phyloP scores from a whole-genome alignment of 2,329 filamentous ascomycete genomes.

The Tolypocladium paradoxum region DNA sequence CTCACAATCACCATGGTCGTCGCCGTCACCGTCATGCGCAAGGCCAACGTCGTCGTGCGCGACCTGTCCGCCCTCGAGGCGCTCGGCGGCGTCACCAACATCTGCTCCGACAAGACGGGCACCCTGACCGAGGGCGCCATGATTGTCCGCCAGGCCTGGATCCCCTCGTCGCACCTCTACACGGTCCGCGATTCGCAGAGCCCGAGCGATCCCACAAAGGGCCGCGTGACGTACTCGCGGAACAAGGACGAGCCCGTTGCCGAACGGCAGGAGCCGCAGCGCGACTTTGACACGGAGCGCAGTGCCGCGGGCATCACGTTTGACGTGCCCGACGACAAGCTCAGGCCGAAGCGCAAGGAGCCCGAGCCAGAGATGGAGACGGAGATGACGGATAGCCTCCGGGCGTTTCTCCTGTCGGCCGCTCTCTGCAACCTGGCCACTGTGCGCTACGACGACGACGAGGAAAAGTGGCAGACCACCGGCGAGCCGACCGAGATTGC shows the following conservation, averaged over 20 bases:
- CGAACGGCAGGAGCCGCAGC: constrained; percentile 28
- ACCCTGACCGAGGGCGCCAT: constrained; percentile 60
- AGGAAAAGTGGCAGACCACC: constrained; percentile 51
- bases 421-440: constrained; percentile 58
- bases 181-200: constrained; percentile 51
- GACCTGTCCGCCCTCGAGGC: constrained; percentile 59
- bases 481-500: constrained; percentile 69
- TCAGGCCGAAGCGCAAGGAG: constrained; percentile 24
- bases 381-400: constrained; percentile 37
- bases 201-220: constrained; percentile 50
- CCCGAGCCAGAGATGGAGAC: constrained; percentile 25
- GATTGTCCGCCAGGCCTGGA: constrained; percentile 58
- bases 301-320: constrained; percentile 50
- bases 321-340: constrained; percentile 49
- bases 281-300: constrained; percentile 49
- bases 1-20: constrained; percentile 62
- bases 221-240: constrained; percentile 37
- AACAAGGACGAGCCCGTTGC: constrained; percentile 20
- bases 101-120: constrained; percentile 65
- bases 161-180: constrained; percentile 46
- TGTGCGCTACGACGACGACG: constrained; percentile 42
- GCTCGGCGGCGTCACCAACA: constrained; percentile 59
- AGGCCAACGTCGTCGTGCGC: constrained; percentile 53
- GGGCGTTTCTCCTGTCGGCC: constrained; percentile 41
- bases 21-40: constrained; percentile 53